phyloP scores from a whole-genome alignment of 768 basidiomycete genomes.

The Tricholoma hemisulphureum region DNA sequence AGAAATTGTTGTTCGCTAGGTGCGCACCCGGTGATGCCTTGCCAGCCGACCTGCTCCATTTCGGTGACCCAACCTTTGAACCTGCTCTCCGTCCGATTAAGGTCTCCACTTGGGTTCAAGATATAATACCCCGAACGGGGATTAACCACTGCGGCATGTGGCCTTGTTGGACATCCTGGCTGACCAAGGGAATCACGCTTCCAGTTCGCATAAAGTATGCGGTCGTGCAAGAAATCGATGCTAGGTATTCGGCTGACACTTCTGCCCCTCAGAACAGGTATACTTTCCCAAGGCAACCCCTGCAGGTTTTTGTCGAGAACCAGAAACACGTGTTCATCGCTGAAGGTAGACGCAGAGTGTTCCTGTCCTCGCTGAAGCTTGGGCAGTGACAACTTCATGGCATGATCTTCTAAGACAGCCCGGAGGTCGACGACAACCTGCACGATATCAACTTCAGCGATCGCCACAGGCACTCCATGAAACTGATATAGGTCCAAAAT shows the following conservation, averaged over 20 bases:
- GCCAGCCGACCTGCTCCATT: constrained; percentile 79
- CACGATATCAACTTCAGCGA: constrained; percentile 88
- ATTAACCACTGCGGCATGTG: constrained; percentile 59
- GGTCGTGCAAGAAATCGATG: constrained; percentile 82
- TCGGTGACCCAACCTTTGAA: constrained; percentile 77
- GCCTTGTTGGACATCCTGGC: constrained; percentile 2
- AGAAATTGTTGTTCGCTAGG: constrained; percentile 85
- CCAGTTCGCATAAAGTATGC: constrained; percentile 60
- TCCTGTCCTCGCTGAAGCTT: constrained; percentile 23
- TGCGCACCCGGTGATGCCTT: constrained; percentile 69
- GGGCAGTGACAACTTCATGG: constrained; percentile 31
- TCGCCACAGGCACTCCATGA: constrained; percentile 83
- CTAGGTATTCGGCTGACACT: constrained; percentile 94
- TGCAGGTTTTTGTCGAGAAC: constrained; percentile 89
- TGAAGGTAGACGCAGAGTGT: constrained; percentile 8
- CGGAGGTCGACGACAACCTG: constrained; percentile 88
- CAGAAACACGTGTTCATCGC: constrained; percentile 79
- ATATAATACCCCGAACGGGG: constrained; percentile 74
- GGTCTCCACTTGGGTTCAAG: constrained; percentile 91
- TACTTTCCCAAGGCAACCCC: constrained; percentile 92
- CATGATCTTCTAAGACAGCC: constrained; percentile 70
- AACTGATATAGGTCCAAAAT: constrained; percentile 93
- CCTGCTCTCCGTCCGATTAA: constrained; percentile 75
- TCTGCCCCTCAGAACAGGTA: constrained; percentile 78
- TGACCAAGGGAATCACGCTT: constrained; percentile 26